Percentiles rank a stretch among this genome's conserved stretches.
Evolutionary conservation across 108 stramenopile genomes (phyloP).

Genomic region (Cylindrotheca fusiformis): DNA sequence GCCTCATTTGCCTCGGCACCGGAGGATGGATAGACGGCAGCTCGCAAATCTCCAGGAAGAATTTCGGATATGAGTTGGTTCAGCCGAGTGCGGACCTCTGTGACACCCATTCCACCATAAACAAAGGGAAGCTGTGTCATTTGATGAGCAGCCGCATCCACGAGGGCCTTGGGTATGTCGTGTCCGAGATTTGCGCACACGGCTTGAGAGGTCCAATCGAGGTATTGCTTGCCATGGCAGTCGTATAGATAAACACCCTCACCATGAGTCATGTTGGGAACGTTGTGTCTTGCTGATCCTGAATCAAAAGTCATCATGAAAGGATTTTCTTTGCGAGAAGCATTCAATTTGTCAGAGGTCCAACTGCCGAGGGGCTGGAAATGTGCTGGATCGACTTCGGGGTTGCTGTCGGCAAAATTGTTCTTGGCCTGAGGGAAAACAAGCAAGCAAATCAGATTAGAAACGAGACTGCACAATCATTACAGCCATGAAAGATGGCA

Average conservation of each 20-base stretch:
- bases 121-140: conserved; percentile 41
- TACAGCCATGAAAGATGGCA: too few relatives aligned
- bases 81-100: conserved; percentile 49
- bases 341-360: conserved; percentile 40
- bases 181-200: conserved; percentile 70
- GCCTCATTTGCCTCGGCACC: conserved; percentile 97
- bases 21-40: conserved; percentile 92
- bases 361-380: conserved; percentile 53
- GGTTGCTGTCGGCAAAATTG: conserved; percentile 21
- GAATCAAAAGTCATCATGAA: conserved; percentile 66
- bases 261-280: conserved; percentile 62
- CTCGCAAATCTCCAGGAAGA: conserved; percentile 52
- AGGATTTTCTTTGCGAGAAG: conserved; percentile 39
- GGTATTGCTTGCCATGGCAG: conserved; percentile 52
- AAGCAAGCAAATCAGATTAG: neutral
- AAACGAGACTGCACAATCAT: too few relatives aligned
- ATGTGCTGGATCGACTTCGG: conserved; percentile 40
- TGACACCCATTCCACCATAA: conserved; percentile 59
- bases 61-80: conserved; percentile 58
- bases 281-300: conserved; percentile 24
- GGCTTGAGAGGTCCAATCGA: conserved; percentile 76
- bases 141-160: conserved; percentile 50
- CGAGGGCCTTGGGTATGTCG: conserved; percentile 37
- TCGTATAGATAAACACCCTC: conserved; percentile 65
- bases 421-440: conserved; percentile 28